A percentile compares a stretch with the other conserved stretches of the same genome.
Evolutionary conservation across 2,329 filamentous ascomycete genomes (phyloP).

Genomic region (Sporothrix brunneoviolacea): DNA sequence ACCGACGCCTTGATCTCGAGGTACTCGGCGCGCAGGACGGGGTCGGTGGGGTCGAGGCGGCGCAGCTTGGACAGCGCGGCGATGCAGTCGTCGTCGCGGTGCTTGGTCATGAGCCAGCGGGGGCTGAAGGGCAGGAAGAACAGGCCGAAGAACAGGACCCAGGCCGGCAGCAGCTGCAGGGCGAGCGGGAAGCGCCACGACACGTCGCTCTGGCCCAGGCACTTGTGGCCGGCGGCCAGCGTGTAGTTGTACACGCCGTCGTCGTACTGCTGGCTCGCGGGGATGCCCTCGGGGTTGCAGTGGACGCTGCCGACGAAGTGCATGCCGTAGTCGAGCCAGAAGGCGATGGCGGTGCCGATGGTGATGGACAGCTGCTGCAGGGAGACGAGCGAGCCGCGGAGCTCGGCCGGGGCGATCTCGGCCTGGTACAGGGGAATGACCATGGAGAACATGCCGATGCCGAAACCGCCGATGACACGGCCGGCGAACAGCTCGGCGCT

Average conservation of each 20-base stretch:
- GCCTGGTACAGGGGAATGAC: conserved; percentile 23
- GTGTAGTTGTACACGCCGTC: conserved; percentile 32
- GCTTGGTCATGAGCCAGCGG: conserved; percentile 34
- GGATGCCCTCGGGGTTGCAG: conserved; percentile 36
- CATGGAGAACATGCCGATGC: conserved; percentile 24
- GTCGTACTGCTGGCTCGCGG: conserved; percentile 39
- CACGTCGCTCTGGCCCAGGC: conserved; percentile 5
- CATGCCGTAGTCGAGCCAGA: conserved; percentile 49
- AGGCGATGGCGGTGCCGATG: conserved; percentile 45
- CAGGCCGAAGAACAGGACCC: conserved; percentile 29
- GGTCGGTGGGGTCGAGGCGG: conserved; percentile 24
- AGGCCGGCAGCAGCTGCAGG: conserved; percentile 36
- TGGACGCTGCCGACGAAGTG: conserved; percentile 21
- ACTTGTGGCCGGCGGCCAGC: conserved; percentile 12
- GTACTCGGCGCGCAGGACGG: conserved; percentile 36
- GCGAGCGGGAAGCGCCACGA: conserved; percentile 38
- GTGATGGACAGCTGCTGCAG: conserved; percentile 28
- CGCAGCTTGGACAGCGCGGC: conserved; percentile 24
- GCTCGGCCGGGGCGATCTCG: conserved; percentile 11
- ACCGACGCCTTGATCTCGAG: conserved; percentile 41
- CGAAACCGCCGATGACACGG: conserved; percentile 11
- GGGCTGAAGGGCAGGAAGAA: conserved; percentile 47
- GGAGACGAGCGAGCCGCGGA: conserved; percentile 10
- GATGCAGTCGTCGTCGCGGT: conserved; percentile 20
- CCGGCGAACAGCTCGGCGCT: conserved; percentile 6